Percentiles rank a stretch among this genome's conserved stretches.
These are phyloP conservation scores for Gaultheria prostrata DNA, from an alignment of 148 eudicot species.

Conservation along the genomic window DNA sequence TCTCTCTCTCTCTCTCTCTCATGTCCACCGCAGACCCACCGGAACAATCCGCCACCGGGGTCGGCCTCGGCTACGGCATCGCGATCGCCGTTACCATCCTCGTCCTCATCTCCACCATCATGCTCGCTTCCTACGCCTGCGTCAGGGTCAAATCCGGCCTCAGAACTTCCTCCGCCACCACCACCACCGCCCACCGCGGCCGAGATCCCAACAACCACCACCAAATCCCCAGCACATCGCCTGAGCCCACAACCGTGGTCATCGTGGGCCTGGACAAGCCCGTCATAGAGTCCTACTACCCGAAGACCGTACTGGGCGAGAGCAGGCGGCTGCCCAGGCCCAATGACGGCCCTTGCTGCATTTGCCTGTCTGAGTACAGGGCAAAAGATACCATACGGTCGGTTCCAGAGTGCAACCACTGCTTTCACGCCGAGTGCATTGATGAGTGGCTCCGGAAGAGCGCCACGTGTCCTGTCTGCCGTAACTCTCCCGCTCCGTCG, in stretches of 20 bases:
- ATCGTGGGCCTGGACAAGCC: constrained; percentile 1
- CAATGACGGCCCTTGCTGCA: constrained; percentile 5
- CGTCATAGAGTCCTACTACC: constrained; percentile 4
- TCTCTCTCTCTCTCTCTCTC: not conserved
- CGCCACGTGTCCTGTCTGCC: constrained; percentile 6
- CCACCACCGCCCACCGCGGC: not conserved
- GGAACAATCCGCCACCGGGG: not conserved
- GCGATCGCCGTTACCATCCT: constrained; percentile 6
- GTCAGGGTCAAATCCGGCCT: not conserved
- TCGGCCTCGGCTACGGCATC: constrained; percentile 6
- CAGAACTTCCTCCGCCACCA: not conserved
- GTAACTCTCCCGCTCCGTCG: not conserved
- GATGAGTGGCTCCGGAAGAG: constrained; percentile 7
- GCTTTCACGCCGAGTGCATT: not conserved
- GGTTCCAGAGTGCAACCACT: not conserved
- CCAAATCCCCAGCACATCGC: not conserved
- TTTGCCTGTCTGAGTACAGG: constrained; percentile 5
- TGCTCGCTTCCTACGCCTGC: constrained; percentile 5
- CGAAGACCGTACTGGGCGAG: not conserved
- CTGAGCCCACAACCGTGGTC: not conserved
- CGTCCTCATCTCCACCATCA: constrained; percentile 7
- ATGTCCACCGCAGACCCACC: not conserved
- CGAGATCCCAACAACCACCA: not conserved
- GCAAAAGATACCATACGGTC: not conserved
- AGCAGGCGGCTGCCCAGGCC: constrained; percentile 1